A percentile compares a stretch with the other conserved stretches of the same genome.
Evolutionary conservation across 2,329 filamentous ascomycete species (phyloP).

Genomic region (Shiraia bambusicola): DNA sequence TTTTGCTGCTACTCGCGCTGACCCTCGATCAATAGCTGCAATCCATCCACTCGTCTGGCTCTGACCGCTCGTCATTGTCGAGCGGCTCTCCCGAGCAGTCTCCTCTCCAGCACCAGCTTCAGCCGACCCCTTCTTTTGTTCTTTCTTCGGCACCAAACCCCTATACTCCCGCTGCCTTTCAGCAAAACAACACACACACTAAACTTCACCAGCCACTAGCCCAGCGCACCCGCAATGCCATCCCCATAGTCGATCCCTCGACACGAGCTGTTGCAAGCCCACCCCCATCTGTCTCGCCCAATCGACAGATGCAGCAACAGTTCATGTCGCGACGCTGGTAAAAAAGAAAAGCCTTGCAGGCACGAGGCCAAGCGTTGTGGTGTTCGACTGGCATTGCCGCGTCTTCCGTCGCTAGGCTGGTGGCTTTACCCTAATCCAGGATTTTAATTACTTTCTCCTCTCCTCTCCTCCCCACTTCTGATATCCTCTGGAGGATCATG

Average conservation of each 20-base stretch:
- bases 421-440: slow-evolving; percentile 35
- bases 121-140: slow-evolving; percentile 69
- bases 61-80: slow-evolving; percentile 90
- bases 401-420: slow-evolving; percentile 44
- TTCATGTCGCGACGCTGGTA: slow-evolving; percentile 54
- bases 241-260: slow-evolving; percentile 94
- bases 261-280: slow-evolving; percentile 91
- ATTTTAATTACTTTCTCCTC: slow-evolving; percentile 38
- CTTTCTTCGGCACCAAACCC: slow-evolving; percentile 66
- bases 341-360: slow-evolving; percentile 34
- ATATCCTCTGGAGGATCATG: slow-evolving; percentile 45
- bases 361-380: slow-evolving; percentile 33
- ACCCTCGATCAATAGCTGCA: slow-evolving; percentile 64
- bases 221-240: slow-evolving; percentile 88
- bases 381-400: slow-evolving; percentile 39
- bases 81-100: slow-evolving; percentile 92
- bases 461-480: no score
- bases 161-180: slow-evolving; percentile 62
- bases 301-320: slow-evolving; percentile 61
- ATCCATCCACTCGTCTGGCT: slow-evolving; percentile 84
- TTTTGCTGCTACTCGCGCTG: slow-evolving; percentile 29
- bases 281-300: slow-evolving; percentile 69
- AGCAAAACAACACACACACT: slow-evolving; percentile 57
- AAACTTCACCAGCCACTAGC: slow-evolving; percentile 91
- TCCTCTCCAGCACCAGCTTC: slow-evolving; percentile 79